These are phyloP conservation scores for Dendrobium officinale DNA, from an alignment of 106 monocot species.

Conservation along the genomic window DNA sequence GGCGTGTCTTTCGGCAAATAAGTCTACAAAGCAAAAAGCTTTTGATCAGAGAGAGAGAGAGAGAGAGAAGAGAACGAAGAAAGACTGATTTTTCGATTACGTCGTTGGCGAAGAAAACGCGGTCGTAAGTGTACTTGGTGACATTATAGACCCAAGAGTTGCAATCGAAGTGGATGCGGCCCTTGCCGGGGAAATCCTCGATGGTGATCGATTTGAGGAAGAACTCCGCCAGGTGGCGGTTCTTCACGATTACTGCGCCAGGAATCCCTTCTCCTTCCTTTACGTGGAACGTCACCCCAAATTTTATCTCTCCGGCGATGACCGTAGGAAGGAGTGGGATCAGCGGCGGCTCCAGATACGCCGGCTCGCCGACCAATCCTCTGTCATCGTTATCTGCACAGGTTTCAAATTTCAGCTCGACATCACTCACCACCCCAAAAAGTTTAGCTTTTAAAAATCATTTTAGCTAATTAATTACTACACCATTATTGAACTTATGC, in stretches of 20 bases:
- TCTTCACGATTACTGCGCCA: too few relatives aligned
- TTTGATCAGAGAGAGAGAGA: neutral
- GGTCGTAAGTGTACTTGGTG: slow-evolving; percentile 29
- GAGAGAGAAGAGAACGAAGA: neutral
- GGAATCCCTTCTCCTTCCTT: too few relatives aligned
- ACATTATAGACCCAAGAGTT: slow-evolving; percentile 52
- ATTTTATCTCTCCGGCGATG: too few relatives aligned
- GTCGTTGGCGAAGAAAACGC: slow-evolving; percentile 58
- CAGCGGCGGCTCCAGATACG: too few relatives aligned
- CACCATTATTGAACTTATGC: neutral
- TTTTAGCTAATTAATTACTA: too few relatives aligned
- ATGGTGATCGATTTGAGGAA: neutral
- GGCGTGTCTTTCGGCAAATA: slow-evolving; percentile 56
- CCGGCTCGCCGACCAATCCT: too few relatives aligned
- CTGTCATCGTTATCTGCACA: too few relatives aligned
- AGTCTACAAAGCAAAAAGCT: slow-evolving; percentile 18
- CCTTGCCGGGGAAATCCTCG: neutral
- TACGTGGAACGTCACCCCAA: too few relatives aligned
- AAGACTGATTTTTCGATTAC: slow-evolving; percentile 16
- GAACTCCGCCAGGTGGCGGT: neutral
- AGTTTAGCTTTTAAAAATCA: neutral
- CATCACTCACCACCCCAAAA: slow-evolving; percentile 16
- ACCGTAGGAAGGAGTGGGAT: too few relatives aligned
- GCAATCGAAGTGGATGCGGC: neutral
- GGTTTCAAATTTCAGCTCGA: neutral